Base-by-base conservation (phyloP, 164 flowering plant species). In the Amborella trichopoda region DNA sequence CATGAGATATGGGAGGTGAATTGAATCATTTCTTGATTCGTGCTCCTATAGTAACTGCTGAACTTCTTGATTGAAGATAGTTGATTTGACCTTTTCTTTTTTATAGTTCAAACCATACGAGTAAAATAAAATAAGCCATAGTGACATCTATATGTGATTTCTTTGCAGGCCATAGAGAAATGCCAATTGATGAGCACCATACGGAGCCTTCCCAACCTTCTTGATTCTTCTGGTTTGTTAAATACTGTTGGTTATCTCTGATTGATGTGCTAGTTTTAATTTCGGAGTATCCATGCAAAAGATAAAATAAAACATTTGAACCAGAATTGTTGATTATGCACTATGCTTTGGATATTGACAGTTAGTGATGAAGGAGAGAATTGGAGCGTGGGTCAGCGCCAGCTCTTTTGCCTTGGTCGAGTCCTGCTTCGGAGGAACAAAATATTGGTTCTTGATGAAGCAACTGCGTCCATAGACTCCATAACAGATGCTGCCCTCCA, bases 361-460 rank as follows among this genome's bases (percentile, higher is more conserved):
- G 93, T 89, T 50, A 74, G 81, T 19, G 93, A 85, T 43, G 87
- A 82, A 44, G 97, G 95, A 1, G 81, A n/a, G n/a, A n/a, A n/a
- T n/a, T n/a, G 94, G 94, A 85, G 95, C 23, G 72, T 52, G 0
- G 97, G 97, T 30, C 95, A 89, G 53, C 62, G 90, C 13, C 97
- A 85, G 25, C 78, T 89, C 4, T 73, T 89, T 38, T 82, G n/a
- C n/a, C n/a, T n/a, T n/a, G n/a, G n/a, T n/a, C n/a, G n/a, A n/a
- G n/a, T n/a, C 0, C 69, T 89, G 2, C 65, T 85, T 0, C 76
- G 49, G 60, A 66, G 87, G 48, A 84, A 75, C 64, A 73, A 45
- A 68, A 75, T 88, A 44, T 69, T 88, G 5, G 84, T 88, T 18
- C 67, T 84, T 4, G 97, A 88, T 62, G 97, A 88, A 66, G 94